These are phyloP conservation scores for Seiridium cupressi DNA, from an alignment of 2,329 filamentous ascomycete species.

Conservation along the genomic window DNA sequence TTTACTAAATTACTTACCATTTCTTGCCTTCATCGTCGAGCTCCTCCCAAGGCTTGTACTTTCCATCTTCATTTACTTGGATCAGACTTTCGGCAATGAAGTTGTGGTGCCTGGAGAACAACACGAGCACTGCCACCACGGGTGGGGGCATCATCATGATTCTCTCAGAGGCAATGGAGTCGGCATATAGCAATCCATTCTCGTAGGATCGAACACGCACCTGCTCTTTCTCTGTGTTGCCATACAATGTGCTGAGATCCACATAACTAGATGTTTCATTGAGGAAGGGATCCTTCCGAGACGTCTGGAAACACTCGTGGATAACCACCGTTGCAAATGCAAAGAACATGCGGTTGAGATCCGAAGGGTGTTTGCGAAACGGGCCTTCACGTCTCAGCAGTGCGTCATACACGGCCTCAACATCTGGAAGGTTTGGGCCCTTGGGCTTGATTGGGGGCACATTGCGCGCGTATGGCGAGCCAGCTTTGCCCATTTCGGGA, in stretches of 20 bases:
- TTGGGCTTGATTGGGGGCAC: constrained; percentile 45
- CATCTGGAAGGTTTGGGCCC: constrained; percentile 45
- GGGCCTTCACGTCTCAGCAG: constrained; percentile 38
- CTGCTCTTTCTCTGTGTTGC: constrained; percentile 40
- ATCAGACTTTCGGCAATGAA: constrained; percentile 36
- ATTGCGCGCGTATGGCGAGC: constrained; percentile 41
- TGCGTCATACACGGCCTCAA: constrained; percentile 44
- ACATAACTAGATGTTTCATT: constrained; percentile 46
- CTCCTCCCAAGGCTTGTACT: constrained; percentile 37
- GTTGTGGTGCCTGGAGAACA: constrained; percentile 47
- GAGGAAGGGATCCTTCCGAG: constrained; percentile 35
- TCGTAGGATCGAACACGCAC: constrained; percentile 38
- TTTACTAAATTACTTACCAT: constrained; percentile 26
- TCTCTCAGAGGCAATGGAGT: constrained; percentile 40
- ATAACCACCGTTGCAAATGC: constrained; percentile 46
- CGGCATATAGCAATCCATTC: constrained; percentile 39
- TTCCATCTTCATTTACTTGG: constrained; percentile 40
- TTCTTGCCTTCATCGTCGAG: constrained; percentile 32
- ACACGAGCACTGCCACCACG: constrained; percentile 36
- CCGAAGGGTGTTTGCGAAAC: constrained; percentile 41
- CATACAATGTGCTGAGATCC: constrained; percentile 44
- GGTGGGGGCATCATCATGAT: constrained; percentile 48
- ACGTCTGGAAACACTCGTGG: constrained; percentile 45
- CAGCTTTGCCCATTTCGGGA: constrained; percentile 52
- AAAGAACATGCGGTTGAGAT: constrained; percentile 43